Base-by-base conservation (phyloP, 192 early-diverging fungal species). In the Umbelopsis isabellina region DNA sequence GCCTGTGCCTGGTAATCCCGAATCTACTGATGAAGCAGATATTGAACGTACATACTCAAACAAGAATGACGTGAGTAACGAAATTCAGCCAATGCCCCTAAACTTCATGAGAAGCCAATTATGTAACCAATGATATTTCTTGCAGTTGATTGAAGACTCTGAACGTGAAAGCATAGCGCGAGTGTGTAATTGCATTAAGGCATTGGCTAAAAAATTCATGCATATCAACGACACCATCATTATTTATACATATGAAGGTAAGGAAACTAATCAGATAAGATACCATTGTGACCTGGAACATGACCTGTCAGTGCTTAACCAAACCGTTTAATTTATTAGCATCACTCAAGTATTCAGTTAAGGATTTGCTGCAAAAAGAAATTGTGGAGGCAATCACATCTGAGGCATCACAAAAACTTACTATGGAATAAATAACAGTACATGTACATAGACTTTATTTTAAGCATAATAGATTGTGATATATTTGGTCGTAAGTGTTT, bases 221-320 rank as follows among this genome's bases (percentile, higher is more conserved):
- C 85, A 89, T 68, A 95, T 99, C 74, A 94, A 90, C 68, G 96
- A 98, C 58, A 87, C 93, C 44, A 89, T 90, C 50, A 94, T 99
- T 73, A 86, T 92, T 37, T 95, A 94, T 79, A 90, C 93, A 46
- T 97, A 94, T 76, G 96, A 99, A 77, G 94, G 77, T 74, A 72
- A 69, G 53, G 0, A 21, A 46, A 30, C 27, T 49, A 27, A n/a
- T 46, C 18, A 22, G 53, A 69, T 69, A 69, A 71, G 20, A 53
- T 22, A 30, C 15, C 6, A n/a, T n/a, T 44, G 27, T 61, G 53
- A 27, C 46, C 55, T 35, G 27, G 20, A 61, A 61, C 55, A 61
- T 61, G 55, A 61, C 55, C 55, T 61, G 55, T 61, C 55, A 30
- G 55, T 61, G 30, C 27, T 35, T 3, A 49, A 61, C 55, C 55